These are phyloP conservation scores for cucumber (Cucumis sativus) DNA, from an alignment of 306 rosid genomes.

Conservation along the genomic window Cucumber_9930_V3 NC_026659.2:1096501-1097000, in stretches of 20 bases:
- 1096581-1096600: slow-evolving; percentile 87
- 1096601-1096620: slow-evolving; percentile 81
- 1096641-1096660: slow-evolving; percentile 24
- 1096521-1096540: slow-evolving; percentile 23
- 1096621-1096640: slow-evolving; percentile 25
- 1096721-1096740: slow-evolving; percentile 19
- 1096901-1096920: slow-evolving; percentile 28
- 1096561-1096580: slow-evolving; percentile 75
- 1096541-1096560: slow-evolving; percentile 39
- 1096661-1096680: slow-evolving; percentile 34
- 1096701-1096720: slow-evolving; percentile 23
- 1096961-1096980: slow-evolving; percentile 22
- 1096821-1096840: slow-evolving; percentile 45
- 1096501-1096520: slow-evolving; percentile 18
- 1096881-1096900: slow-evolving; percentile 21
- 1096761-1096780: slow-evolving; percentile 7
- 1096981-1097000: slow-evolving; percentile 35
- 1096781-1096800: slow-evolving; percentile 24
- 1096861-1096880: slow-evolving; percentile 26
- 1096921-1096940: slow-evolving; percentile 23
- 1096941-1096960: slow-evolving; percentile 20
- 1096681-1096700: slow-evolving; percentile 33
- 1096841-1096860: slow-evolving; percentile 28
- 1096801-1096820: slow-evolving; percentile 34
- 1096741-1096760: slow-evolving; percentile 12